Evolutionary conservation across 2,329 filamentous ascomycete species (phyloP).

Genomic region (Colletotrichum karsti): DNA sequence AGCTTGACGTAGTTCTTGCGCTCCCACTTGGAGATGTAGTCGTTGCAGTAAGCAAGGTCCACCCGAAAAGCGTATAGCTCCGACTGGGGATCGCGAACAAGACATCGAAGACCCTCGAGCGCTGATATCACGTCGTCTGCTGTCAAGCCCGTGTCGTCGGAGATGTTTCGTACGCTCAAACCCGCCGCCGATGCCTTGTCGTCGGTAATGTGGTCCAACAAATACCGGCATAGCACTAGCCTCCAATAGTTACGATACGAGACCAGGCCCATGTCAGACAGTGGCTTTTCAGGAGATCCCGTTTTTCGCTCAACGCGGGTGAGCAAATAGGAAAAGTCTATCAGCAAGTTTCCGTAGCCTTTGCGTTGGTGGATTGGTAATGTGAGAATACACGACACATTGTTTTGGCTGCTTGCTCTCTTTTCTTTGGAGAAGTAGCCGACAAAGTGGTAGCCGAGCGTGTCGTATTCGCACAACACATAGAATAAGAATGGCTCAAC

Average conservation of each 20-base stretch:
- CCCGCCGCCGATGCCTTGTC: slow-evolving; percentile 45
- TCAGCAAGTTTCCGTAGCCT: slow-evolving; percentile 94
- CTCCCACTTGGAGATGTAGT: slow-evolving; percentile 91
- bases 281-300: slow-evolving; percentile 94
- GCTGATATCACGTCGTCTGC: slow-evolving; percentile 95
- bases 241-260: slow-evolving; percentile 99
- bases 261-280: slow-evolving; percentile 97
- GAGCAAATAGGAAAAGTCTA: slow-evolving; percentile 97
- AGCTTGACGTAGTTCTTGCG: slow-evolving; percentile 87
- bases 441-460: slow-evolving; percentile 92
- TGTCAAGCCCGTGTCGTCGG: slow-evolving; percentile 92
- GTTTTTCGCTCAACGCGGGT: slow-evolving; percentile 93
- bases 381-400: slow-evolving; percentile 96
- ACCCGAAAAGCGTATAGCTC: slow-evolving; percentile 89
- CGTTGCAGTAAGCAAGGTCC: slow-evolving; percentile 83
- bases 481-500: slow-evolving; percentile 98
- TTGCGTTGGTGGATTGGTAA: slow-evolving; percentile 96
- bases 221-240: slow-evolving; percentile 83
- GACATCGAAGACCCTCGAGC: slow-evolving; percentile 86
- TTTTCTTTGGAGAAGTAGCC: slow-evolving; percentile 99
- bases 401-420: slow-evolving; percentile 91
- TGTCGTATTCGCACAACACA: slow-evolving; percentile 93
- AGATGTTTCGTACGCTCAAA: slow-evolving; percentile 74
- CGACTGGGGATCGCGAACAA: slow-evolving; percentile 89
- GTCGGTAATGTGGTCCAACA: slow-evolving; percentile 65